phyloP scores from a whole-genome alignment of 192 early-diverging fungal genomes.

The Podila epicladia region DNA sequence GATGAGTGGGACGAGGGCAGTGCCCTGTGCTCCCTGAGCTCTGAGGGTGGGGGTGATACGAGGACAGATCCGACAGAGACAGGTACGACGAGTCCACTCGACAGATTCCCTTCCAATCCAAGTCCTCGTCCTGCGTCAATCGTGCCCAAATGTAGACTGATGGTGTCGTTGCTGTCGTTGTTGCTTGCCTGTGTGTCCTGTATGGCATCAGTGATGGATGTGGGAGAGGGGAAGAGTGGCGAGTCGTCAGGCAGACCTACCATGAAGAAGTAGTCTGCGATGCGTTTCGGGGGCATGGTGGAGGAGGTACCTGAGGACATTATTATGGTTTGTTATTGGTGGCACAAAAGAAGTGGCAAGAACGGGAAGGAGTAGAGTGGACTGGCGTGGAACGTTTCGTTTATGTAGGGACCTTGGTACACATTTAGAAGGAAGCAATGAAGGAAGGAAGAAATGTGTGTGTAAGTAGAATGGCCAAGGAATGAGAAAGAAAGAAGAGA shows the following conservation, averaged over 20 bases:
- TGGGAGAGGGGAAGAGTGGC: conserved; percentile 3
- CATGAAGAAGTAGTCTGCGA: conserved; percentile 50
- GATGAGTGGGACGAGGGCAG: too few species aligned
- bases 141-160: too few species aligned
- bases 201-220: neutral
- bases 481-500: neutral
- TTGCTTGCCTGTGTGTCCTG: neutral
- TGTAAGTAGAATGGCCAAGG: neutral
- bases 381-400: neutral
- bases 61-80: too few species aligned
- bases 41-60: too few species aligned
- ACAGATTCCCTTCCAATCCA: too few species aligned
- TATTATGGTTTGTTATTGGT: conserved; percentile 1
- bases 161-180: conserved; percentile 11
- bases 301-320: neutral
- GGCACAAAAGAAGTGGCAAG: too few species aligned
- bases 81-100: too few species aligned
- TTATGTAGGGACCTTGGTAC: neutral
- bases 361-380: too few species aligned
- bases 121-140: too few species aligned
- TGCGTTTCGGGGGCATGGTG: conserved; percentile 29
- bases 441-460: neutral
- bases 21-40: too few species aligned
- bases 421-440: neutral
- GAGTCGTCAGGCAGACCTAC: conserved; percentile 42